These are phyloP conservation scores for Metarhizium rileyi DNA, from an alignment of 2,329 filamentous ascomycete genomes.

Conservation along the genomic window DNA sequence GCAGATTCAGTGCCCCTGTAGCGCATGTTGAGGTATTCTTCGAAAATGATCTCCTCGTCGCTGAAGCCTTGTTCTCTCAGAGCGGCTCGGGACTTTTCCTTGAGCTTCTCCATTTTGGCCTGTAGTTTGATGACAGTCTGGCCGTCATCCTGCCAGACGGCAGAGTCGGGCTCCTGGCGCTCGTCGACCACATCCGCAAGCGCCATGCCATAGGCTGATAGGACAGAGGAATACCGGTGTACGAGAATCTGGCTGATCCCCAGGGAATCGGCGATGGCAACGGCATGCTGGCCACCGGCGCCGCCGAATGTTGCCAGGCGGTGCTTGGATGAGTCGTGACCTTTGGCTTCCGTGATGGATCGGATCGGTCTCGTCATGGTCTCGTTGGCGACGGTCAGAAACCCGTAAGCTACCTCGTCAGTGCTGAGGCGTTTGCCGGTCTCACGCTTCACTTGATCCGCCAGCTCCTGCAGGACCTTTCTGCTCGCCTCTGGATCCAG, in stretches of 20 bases:
- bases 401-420: constrained; percentile 27
- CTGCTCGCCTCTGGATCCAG: constrained; percentile 31
- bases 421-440: constrained; percentile 17
- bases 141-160: constrained; percentile 49
- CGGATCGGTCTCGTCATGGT: constrained; percentile 27
- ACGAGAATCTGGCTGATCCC: constrained; percentile 33
- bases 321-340: constrained; percentile 24
- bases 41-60: constrained; percentile 65
- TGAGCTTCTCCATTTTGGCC: constrained; percentile 68
- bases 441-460: constrained; percentile 29
- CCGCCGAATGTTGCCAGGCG: constrained; percentile 27
- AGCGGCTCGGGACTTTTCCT: constrained; percentile 58
- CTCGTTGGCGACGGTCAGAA: constrained; percentile 27
- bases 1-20: constrained; percentile 87
- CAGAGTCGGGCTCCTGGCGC: constrained; percentile 66
- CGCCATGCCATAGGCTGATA: constrained; percentile 37
- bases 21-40: constrained; percentile 90
- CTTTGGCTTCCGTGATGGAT: constrained; percentile 25
- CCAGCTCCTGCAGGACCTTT: constrained; percentile 31
- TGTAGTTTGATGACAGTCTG: constrained; percentile 53
- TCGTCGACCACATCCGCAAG: constrained; percentile 46
- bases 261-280: constrained; percentile 31
- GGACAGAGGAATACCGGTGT: constrained; percentile 34
- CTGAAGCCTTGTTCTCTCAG: constrained; percentile 72
- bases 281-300: constrained; percentile 34